Conservation (phyloP, 768 basidiomycete species). For the Pleurotus eryngii region DNA sequence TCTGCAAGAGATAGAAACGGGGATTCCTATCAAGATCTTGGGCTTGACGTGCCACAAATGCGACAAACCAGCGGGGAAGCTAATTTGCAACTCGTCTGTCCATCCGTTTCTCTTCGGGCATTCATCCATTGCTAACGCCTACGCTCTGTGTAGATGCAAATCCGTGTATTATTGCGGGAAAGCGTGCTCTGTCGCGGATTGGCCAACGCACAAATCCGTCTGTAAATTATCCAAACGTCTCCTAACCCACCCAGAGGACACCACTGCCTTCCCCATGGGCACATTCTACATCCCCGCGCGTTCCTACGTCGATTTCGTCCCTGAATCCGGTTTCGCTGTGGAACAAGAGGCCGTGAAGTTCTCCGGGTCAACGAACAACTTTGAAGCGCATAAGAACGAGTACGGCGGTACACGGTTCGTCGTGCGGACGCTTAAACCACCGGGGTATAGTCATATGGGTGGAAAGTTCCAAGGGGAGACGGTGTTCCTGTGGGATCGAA, state of each 20-base stretch:
- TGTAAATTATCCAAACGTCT: constrained; percentile 18
- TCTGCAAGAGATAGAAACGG: constrained; percentile 19
- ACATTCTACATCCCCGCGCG: constrained; percentile 17
- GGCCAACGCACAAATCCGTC: constrained; percentile 14
- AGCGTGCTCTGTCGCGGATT: constrained; percentile 15
- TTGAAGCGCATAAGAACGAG: constrained; percentile 15
- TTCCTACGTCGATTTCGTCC: constrained; percentile 16
- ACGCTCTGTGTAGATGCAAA: background rate
- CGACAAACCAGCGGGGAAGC: constrained; percentile 10
- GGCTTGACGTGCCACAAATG: constrained; percentile 11
- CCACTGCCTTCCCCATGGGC: constrained; percentile 11
- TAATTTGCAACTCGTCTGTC: constrained; percentile 16
- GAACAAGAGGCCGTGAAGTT: constrained; percentile 19
- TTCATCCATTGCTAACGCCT: background rate
- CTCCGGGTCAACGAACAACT: constrained; percentile 9
- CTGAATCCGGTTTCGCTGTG: constrained; percentile 16
- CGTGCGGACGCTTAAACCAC: constrained; percentile 4
- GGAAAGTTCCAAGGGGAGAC: constrained; percentile 10
- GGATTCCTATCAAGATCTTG: constrained; percentile 4
- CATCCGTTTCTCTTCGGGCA: background rate
- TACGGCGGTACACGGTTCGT: constrained; percentile 19
- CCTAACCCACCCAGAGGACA: constrained; percentile 1
- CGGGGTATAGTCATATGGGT: background rate
- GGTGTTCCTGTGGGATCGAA: constrained; percentile 11
- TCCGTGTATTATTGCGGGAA: constrained; percentile 15